phyloP scores from a whole-genome alignment of 1,139 yeast genomes.

The Suhomyces chickasaworum region DNA sequence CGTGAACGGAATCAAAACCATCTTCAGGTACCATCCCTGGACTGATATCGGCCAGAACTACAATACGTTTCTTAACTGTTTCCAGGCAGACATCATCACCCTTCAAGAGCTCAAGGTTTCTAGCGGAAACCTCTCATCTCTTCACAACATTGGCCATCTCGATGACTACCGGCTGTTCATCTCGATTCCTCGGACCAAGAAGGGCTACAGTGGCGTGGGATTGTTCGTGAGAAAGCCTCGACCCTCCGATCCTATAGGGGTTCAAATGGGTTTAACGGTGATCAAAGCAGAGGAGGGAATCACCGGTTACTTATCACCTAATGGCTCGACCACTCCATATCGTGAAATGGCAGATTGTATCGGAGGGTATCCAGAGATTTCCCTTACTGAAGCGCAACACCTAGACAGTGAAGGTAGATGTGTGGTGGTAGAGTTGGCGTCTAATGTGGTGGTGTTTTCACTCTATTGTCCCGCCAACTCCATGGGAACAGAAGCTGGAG shows the following conservation, averaged over 20 bases:
- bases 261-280: slow-evolving; percentile 49
- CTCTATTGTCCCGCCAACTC: slow-evolving; percentile 95
- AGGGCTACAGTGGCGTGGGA: slow-evolving; percentile 93
- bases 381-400: slow-evolving; percentile 40
- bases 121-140: slow-evolving; percentile 44
- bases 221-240: slow-evolving; percentile 65
- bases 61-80: slow-evolving; percentile 48
- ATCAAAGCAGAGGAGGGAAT: slow-evolving; percentile 86
- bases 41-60: slow-evolving; percentile 51
- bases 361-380: slow-evolving; percentile 70
- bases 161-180: slow-evolving; percentile 65
- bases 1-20: slow-evolving; percentile 80
- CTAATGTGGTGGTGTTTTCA: slow-evolving; percentile 64
- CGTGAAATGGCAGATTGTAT: slow-evolving; percentile 41
- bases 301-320: slow-evolving; percentile 59
- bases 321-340: slow-evolving; percentile 17
- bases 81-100: slow-evolving; percentile 77
- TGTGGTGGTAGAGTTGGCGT: slow-evolving; percentile 70
- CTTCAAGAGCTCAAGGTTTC: slow-evolving; percentile 85
- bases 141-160: slow-evolving; percentile 53
- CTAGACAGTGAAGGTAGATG: slow-evolving; percentile 87
- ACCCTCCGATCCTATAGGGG: slow-evolving; percentile 36
- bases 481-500: slow-evolving; percentile 67
- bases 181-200: slow-evolving; percentile 63
- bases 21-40: slow-evolving; percentile 86